Evolutionary conservation across 306 rosid genomes (phyloP).

Genomic region (Comarum palustre): DNA sequence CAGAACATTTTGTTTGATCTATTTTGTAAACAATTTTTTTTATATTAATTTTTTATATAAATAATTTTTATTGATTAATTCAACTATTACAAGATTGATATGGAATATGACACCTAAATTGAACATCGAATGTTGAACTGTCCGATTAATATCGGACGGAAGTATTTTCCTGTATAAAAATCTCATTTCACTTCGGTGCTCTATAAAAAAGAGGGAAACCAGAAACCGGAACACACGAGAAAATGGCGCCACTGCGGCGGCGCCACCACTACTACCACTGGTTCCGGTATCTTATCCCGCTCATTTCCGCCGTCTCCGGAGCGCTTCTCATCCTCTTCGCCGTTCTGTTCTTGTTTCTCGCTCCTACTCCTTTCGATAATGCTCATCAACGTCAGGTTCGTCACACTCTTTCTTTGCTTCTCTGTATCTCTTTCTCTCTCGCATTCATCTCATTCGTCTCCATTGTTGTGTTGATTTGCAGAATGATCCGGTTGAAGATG

Average conservation of each 20-base stretch:
- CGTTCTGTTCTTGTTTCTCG: slow-evolving; percentile 72
- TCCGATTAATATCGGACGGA: too few relatives aligned
- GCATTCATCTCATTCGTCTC: neutral
- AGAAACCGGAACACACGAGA: neutral
- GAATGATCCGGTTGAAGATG: slow-evolving; percentile 40
- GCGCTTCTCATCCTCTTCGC: slow-evolving; percentile 65
- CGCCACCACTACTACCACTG: slow-evolving; percentile 68
- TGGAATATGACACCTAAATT: too few relatives aligned
- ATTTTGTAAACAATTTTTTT: too few relatives aligned
- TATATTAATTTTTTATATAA: too few relatives aligned
- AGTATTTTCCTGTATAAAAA: too few relatives aligned
- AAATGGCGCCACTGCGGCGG: slow-evolving; percentile 80
- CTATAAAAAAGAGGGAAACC: neutral
- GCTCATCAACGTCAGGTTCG: slow-evolving; percentile 42
- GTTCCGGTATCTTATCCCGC: slow-evolving; percentile 53
- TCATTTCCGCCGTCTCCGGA: slow-evolving; percentile 59
- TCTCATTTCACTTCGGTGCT: neutral
- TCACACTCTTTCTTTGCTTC: slow-evolving; percentile 14
- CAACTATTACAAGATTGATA: too few relatives aligned
- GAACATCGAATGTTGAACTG: too few relatives aligned
- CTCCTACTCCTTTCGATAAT: slow-evolving; percentile 69
- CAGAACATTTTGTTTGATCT: too few relatives aligned
- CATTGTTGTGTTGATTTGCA: slow-evolving; percentile 10
- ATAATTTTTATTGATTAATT: too few relatives aligned
- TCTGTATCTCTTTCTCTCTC: neutral